Percentiles rank a stretch among this genome's conserved stretches.
Conservation (phyloP, 352 stramenopile species). For the Phytopythium montanum region DNA sequence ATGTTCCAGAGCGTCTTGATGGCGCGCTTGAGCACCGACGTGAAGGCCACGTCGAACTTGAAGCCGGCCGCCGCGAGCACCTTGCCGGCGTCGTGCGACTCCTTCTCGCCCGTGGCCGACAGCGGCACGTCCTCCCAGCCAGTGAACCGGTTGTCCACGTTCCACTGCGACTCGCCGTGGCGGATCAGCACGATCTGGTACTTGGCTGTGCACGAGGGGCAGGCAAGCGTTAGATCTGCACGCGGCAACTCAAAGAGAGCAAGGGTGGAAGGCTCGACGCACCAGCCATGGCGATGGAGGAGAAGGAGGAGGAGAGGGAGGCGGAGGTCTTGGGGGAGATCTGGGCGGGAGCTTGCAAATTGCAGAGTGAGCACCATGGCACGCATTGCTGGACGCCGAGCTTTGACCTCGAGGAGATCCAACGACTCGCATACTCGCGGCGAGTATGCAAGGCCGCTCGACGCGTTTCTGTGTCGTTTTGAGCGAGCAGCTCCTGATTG, state of each 20-base stretch:
- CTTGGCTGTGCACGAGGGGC: constrained; percentile 39
- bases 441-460: background rate
- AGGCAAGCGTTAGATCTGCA: background rate
- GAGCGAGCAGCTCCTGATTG: no score
- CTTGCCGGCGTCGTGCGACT: constrained; percentile 86
- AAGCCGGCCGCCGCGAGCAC: constrained; percentile 92
- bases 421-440: no score
- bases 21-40: constrained; percentile 92
- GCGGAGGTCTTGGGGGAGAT: background rate
- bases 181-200: constrained; percentile 90
- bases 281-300: constrained; percentile 17
- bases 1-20: constrained; percentile 95
- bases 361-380: constrained; percentile 22
- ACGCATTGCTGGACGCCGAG: constrained; percentile 6
- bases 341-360: constrained; percentile 21
- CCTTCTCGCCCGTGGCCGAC: constrained; percentile 87
- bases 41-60: constrained; percentile 95
- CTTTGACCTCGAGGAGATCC: background rate
- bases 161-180: constrained; percentile 94
- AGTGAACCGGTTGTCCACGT: constrained; percentile 94
- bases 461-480: background rate
- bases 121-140: constrained; percentile 94
- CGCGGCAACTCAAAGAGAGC: background rate
- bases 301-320: background rate
- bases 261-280: background rate